A percentile compares a stretch with the other conserved stretches of the same genome.
These are phyloP conservation scores for Mortierella sp. DNA, from an alignment of 371 early-diverging fungal genomes.

Conservation along the genomic window DNA sequence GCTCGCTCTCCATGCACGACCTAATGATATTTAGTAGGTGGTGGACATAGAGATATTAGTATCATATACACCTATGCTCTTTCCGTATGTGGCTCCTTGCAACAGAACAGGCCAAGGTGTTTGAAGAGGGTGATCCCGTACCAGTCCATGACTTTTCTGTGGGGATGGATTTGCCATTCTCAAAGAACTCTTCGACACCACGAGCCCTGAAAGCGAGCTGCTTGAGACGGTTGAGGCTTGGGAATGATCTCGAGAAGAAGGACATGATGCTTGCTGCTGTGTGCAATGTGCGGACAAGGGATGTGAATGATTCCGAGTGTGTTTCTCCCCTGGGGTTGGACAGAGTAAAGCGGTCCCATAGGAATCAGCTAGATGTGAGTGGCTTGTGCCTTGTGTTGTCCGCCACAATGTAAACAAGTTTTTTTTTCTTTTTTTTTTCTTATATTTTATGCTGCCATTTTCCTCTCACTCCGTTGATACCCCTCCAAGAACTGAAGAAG, in stretches of 20 bases:
- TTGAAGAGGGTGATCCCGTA: no score
- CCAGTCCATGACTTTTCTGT: conserved; percentile 71
- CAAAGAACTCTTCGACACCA: conserved; percentile 94
- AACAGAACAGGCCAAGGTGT: no score
- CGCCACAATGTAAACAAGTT: conserved; percentile 8
- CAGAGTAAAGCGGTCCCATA: background rate
- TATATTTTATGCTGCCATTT: background rate
- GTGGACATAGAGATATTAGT: no score
- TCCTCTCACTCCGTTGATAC: background rate
- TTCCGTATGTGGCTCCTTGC: no score
- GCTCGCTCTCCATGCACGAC: conserved; percentile 91
- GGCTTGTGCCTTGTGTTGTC: background rate
- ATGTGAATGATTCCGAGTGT: no score
- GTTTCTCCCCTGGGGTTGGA: no score
- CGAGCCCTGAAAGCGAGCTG: conserved; percentile 52
- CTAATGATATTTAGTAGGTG: conserved; percentile 55
- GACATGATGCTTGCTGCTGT: conserved; percentile 26
- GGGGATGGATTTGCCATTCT: conserved; percentile 77
- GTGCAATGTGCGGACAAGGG: background rate
- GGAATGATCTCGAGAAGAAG: conserved; percentile 50
- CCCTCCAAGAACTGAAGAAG: background rate
- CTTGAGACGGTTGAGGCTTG: conserved; percentile 51
- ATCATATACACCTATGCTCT: no score
- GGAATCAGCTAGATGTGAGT: background rate
- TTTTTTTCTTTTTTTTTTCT: conserved; percentile 8